These are phyloP conservation scores for Caloboletus firmus DNA, from an alignment of 1,284 basidiomycete species.

Conservation along the genomic window DNA sequence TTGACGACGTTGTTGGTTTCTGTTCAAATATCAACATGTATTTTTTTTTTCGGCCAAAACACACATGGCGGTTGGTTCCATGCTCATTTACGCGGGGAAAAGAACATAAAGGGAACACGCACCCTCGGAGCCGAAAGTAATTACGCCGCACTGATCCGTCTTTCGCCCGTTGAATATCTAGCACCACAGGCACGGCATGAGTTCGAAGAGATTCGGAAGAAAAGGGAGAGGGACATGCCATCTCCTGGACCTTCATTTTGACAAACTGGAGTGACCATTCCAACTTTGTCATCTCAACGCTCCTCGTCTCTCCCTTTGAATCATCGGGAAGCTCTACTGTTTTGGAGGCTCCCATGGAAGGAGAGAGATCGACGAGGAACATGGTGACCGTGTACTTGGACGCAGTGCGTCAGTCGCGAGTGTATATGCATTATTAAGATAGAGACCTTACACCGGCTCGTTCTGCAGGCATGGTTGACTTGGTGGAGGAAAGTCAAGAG, in stretches of 20 bases:
- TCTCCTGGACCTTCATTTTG: slow-evolving; percentile 85
- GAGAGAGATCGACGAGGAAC: slow-evolving; percentile 86
- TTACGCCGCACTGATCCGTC: slow-evolving; percentile 87
- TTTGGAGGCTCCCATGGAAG: slow-evolving; percentile 74
- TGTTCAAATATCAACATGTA: slow-evolving; percentile 19
- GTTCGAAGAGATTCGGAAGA: background rate
- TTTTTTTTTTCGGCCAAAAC: background rate
- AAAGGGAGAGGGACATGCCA: slow-evolving; percentile 50
- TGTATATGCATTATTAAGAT: background rate
- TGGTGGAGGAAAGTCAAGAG: slow-evolving; percentile 13
- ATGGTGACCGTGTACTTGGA: slow-evolving; percentile 76
- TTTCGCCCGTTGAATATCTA: slow-evolving; percentile 89
- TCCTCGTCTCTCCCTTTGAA: slow-evolving; percentile 49
- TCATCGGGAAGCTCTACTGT: slow-evolving; percentile 57
- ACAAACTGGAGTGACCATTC: slow-evolving; percentile 84
- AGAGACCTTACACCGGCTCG: slow-evolving; percentile 63
- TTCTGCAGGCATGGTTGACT: slow-evolving; percentile 61
- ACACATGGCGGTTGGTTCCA: background rate
- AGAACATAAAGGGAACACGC: slow-evolving; percentile 10
- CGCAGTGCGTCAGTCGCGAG: background rate
- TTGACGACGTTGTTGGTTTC: slow-evolving; percentile 80
- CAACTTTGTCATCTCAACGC: slow-evolving; percentile 69
- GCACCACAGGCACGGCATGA: background rate
- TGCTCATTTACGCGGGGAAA: background rate
- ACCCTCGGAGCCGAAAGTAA: slow-evolving; percentile 83